Conservation (phyloP, 1,284 basidiomycete species). For the Kwoniella shivajii region DNA sequence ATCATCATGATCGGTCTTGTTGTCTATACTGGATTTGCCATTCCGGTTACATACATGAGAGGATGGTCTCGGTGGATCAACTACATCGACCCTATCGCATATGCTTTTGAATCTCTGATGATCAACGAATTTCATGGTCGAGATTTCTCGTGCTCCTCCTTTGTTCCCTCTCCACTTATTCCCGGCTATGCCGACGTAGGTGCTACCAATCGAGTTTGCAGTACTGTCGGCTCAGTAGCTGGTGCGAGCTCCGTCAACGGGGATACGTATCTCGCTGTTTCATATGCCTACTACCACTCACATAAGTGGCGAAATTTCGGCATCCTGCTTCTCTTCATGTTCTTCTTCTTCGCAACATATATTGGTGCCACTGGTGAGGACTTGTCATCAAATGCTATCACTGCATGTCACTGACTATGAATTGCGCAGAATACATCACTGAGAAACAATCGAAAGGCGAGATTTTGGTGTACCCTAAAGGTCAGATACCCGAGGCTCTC, state of each 20-base stretch:
- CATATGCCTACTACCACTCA: slow-evolving; percentile 65
- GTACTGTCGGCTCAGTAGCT: slow-evolving; percentile 53
- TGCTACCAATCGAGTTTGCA: slow-evolving; percentile 52
- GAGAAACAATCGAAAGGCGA: slow-evolving; percentile 59
- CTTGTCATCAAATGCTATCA: not conserved
- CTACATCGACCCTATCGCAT: slow-evolving; percentile 57
- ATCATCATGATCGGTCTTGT: slow-evolving; percentile 56
- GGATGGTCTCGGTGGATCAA: slow-evolving; percentile 59
- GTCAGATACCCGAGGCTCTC: slow-evolving; percentile 49
- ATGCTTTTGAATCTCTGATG: slow-evolving; percentile 57
- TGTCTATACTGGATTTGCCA: slow-evolving; percentile 58
- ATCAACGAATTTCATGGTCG: slow-evolving; percentile 58
- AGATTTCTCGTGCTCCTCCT: slow-evolving; percentile 46
- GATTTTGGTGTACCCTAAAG: slow-evolving; percentile 57
- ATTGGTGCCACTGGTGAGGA: slow-evolving; percentile 58
- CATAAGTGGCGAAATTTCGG: slow-evolving; percentile 71
- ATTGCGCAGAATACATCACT: slow-evolving; percentile 53
- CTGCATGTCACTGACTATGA: not conserved
- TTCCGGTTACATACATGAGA: slow-evolving; percentile 52
- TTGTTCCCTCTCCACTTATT: slow-evolving; percentile 50
- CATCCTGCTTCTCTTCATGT: slow-evolving; percentile 61
- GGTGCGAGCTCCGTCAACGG: slow-evolving; percentile 55
- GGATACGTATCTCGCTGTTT: slow-evolving; percentile 61
- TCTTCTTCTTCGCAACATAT: slow-evolving; percentile 58
- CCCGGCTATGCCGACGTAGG: slow-evolving; percentile 44